Evolutionary conservation across 2,329 filamentous ascomycete genomes (phyloP).

Genomic region (Colletotrichum tabaci): DNA sequence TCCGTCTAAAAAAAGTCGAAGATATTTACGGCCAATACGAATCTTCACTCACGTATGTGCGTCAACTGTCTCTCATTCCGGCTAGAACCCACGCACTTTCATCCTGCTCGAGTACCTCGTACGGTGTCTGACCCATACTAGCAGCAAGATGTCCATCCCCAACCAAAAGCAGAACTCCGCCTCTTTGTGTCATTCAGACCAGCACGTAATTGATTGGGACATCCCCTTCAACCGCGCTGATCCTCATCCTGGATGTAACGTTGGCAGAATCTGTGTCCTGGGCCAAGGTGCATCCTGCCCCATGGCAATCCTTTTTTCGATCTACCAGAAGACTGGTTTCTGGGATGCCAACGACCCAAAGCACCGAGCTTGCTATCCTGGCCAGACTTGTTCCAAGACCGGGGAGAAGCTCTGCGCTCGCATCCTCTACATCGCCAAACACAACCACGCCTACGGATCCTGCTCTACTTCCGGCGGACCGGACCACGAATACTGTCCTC

Average conservation of each 20-base stretch:
- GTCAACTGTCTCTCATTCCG: too few relatives aligned
- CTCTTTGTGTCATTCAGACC: neutral
- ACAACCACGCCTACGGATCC: neutral
- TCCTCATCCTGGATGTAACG: neutral
- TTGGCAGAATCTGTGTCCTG: neutral
- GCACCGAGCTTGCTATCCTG: constrained; percentile 15
- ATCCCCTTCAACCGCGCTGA: neutral
- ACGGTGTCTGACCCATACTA: neutral
- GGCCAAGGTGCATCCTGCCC: constrained; percentile 1
- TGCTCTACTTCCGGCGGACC: neutral
- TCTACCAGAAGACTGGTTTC: constrained; percentile 1
- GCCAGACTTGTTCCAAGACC: neutral
- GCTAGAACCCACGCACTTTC: neutral
- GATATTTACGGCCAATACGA: neutral
- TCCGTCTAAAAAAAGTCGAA: neutral
- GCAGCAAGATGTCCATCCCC: neutral
- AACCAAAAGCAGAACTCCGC: neutral
- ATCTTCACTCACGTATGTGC: neutral
- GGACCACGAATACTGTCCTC: constrained; percentile 2
- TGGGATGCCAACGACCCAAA: constrained; percentile 28
- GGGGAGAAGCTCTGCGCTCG: constrained; percentile 7
- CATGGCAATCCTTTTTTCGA: neutral
- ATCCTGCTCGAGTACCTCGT: neutral
- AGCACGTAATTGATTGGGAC: neutral
- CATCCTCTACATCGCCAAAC: constrained; percentile 11